Percentiles rank a stretch among this genome's conserved stretches.
These are phyloP conservation scores for Boehmeria nivea DNA, from an alignment of 306 rosid genomes.

Conservation along the genomic window DNA sequence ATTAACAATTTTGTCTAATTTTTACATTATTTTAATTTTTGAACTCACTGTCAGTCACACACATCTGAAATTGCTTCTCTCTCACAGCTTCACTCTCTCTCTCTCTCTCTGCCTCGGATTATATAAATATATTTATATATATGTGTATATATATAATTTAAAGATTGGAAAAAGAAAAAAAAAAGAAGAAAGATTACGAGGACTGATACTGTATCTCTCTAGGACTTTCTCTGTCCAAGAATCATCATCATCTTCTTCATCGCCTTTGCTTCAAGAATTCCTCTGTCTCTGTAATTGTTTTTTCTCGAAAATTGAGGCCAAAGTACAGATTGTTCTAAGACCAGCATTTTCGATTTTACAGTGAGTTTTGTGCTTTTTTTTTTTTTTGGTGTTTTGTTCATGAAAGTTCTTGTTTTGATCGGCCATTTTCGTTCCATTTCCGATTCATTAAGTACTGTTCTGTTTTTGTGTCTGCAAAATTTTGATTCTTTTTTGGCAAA, in stretches of 20 bases:
- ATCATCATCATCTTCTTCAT: constrained; percentile 8
- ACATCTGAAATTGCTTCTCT: constrained; percentile 16
- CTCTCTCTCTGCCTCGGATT: constrained; percentile 4
- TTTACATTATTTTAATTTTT: constrained; percentile 11
- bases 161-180: neutral
- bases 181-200: neutral
- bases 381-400: too few relatives aligned
- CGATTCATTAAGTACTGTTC: constrained; percentile 11
- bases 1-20: too few relatives aligned
- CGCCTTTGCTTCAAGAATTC: constrained; percentile 23
- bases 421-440: constrained; percentile 45
- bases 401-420: constrained; percentile 10
- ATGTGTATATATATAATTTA: neutral
- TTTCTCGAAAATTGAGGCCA: constrained; percentile 1
- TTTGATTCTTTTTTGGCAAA: constrained; percentile 4
- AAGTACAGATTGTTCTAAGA: constrained; percentile 15
- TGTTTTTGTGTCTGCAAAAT: neutral
- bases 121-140: neutral
- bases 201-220: constrained; percentile 3
- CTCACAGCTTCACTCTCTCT: constrained; percentile 16
- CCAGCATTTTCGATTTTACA: constrained; percentile 31
- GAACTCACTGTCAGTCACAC: constrained; percentile 10
- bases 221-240: constrained; percentile 18
- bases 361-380: constrained; percentile 29
- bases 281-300: neutral